Evolutionary conservation across 129 eudicot species (phyloP).

Genomic region (Pseudognaphalium luteoalbum): DNA sequence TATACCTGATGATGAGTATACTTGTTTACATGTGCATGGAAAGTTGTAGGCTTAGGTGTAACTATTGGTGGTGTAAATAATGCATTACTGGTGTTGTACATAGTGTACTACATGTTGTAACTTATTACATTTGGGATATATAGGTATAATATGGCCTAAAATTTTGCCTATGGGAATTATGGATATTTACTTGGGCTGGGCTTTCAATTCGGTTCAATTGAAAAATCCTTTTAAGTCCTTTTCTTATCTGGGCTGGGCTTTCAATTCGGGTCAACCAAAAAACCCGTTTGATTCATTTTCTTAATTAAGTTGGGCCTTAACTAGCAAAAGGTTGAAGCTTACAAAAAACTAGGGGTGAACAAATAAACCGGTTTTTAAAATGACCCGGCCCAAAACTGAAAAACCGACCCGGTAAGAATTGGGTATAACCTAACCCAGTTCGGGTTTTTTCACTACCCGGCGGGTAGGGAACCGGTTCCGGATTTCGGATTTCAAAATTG

Average conservation of each 20-base stretch:
- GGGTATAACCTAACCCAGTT: too few species aligned
- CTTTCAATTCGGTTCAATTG: background rate
- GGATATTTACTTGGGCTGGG: background rate
- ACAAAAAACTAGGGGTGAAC: background rate
- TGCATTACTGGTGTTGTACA: conserved; percentile 16
- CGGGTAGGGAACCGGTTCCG: too few species aligned
- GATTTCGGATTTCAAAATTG: too few species aligned
- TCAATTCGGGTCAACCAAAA: background rate
- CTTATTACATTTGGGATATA: conserved; percentile 3
- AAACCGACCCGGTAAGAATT: too few species aligned
- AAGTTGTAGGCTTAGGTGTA: conserved; percentile 15
- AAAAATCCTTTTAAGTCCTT: background rate
- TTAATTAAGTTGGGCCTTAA: background rate
- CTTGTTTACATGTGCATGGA: conserved; percentile 11
- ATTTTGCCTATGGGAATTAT: background rate
- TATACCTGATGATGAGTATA: background rate
- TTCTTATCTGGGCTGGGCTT: background rate
- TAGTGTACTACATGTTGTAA: background rate
- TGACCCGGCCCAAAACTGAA: too few species aligned
- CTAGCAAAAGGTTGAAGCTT: background rate
- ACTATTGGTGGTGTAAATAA: conserved; percentile 14
- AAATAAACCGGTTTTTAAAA: too few species aligned
- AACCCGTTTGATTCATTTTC: background rate
- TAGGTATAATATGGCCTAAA: conserved; percentile 12
- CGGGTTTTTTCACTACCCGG: too few species aligned